A percentile compares a stretch with the other conserved stretches of the same genome.
Conservation (phyloP, 495 filamentous ascomycete genomes). For the Neurospora sp. region DNA sequence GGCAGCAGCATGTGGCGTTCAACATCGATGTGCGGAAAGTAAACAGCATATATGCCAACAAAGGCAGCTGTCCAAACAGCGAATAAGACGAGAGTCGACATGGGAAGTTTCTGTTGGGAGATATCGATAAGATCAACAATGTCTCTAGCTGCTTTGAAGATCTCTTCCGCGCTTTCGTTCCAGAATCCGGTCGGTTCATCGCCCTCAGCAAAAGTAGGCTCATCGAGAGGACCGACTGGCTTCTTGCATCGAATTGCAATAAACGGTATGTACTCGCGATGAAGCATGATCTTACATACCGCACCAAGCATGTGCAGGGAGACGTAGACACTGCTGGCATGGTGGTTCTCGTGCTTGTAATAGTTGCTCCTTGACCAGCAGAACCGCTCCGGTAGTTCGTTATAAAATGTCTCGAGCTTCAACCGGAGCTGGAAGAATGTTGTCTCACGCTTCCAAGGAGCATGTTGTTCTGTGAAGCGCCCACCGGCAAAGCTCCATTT, state of each 20-base stretch:
- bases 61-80: conserved; percentile 76
- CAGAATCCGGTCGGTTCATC: conserved; percentile 51
- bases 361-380: conserved; percentile 65
- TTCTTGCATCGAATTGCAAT: conserved; percentile 59
- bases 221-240: conserved; percentile 64
- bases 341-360: conserved; percentile 69
- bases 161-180: conserved; percentile 61
- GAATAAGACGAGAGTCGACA: conserved; percentile 72
- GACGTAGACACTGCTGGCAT: conserved; percentile 62
- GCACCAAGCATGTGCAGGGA: conserved; percentile 70
- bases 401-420: conserved; percentile 56
- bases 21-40: conserved; percentile 73
- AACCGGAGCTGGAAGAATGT: conserved; percentile 49
- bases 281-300: conserved; percentile 66
- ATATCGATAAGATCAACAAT: conserved; percentile 68
- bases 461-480: conserved; percentile 46
- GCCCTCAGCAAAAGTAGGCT: conserved; percentile 48
- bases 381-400: conserved; percentile 55
- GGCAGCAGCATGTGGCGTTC: conserved; percentile 46
- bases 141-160: conserved; percentile 62
- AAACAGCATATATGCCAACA: conserved; percentile 55
- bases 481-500: conserved; percentile 68
- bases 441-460: conserved; percentile 56
- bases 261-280: conserved; percentile 75
- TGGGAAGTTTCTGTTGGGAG: conserved; percentile 60